Base-by-base conservation (phyloP, 495 filamentous ascomycete species). In the Aspergillus incahuasiensis region DNA sequence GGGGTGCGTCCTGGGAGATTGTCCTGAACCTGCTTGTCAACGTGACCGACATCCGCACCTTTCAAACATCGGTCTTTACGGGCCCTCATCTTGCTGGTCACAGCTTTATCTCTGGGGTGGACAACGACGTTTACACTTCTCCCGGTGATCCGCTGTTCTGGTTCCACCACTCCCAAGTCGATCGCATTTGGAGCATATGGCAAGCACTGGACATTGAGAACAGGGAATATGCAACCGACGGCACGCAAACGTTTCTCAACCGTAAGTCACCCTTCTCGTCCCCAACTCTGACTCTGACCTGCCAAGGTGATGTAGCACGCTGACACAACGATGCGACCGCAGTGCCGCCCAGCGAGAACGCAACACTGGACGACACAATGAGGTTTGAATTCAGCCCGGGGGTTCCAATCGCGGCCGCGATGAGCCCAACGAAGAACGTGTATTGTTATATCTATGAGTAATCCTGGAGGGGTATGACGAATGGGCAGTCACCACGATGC, bases 101-200 rank as follows among this genome's bases (percentile, higher is more conserved):
- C 20, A 13, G 22, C 0, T 39, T 35, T 7, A 40, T 51, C 11
- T 46, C 45, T 0, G 24, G 35, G 21, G 22, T 50, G 18, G 30
- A 50, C 35, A 47, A 25, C 6, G 54, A 56, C 30, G 18, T 49
- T 6, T 21, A 24, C 20, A 47, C 21, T 16, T 39, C 40, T 6
- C 48, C 39, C 5, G 50, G 8, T 11, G 79, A 82, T 59, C 78
- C 77, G 1, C 53, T 79, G 12, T 79, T 79, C 66, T 80, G 72
- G 56, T 70, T 81, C 47, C 79, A 81, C 57, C 77, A 81, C 49
- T 68, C 70, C 11, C 63, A 76, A 38, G 58, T 82, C 0, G 79
- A 80, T 58, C 66, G 77, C 0, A 46, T 80, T 2, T 82, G 77
- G 77, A 79, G 68, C 70, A 64, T 71, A 32, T 82, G 78, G 79